Percentiles rank a stretch among this genome's conserved stretches.
Conservation (phyloP, 2,329 filamentous ascomycete genomes). For the Rhynchosporium graminicola region DNA sequence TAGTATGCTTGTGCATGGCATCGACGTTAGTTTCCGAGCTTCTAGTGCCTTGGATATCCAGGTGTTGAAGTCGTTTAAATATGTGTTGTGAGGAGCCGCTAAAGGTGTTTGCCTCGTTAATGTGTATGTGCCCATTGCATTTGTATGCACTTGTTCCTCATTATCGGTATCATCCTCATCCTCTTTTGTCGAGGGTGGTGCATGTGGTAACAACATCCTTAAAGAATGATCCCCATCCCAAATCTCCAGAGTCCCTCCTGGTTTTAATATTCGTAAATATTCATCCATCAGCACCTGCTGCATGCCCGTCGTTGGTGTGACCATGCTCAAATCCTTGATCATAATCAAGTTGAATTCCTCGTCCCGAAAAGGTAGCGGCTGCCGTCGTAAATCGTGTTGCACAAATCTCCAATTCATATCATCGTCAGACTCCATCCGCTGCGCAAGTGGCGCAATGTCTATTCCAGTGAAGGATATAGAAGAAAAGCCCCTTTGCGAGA, state of each 20-base stretch:
- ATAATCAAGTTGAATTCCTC: constrained; percentile 86
- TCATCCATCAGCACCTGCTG: constrained; percentile 65
- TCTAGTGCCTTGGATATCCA: constrained; percentile 81
- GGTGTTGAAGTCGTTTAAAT: constrained; percentile 77
- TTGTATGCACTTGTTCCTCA: constrained; percentile 63
- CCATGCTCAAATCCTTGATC: constrained; percentile 78
- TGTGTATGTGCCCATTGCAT: constrained; percentile 75
- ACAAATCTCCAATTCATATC: constrained; percentile 88
- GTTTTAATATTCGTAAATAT: constrained; percentile 72
- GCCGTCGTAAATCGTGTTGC: constrained; percentile 77
- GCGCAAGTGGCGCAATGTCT: constrained; percentile 74
- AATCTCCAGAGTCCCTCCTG: constrained; percentile 78
- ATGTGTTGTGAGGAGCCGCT: constrained; percentile 77
- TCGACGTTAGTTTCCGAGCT: constrained; percentile 64
- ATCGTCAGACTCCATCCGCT: constrained; percentile 60
- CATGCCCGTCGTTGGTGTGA: constrained; percentile 56
- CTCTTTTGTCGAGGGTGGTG: constrained; percentile 49
- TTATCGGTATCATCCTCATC: constrained; percentile 48
- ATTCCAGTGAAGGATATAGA: constrained; percentile 79
- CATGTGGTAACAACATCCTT: constrained; percentile 78
- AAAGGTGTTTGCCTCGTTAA: constrained; percentile 83
- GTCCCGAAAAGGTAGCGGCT: constrained; percentile 76
- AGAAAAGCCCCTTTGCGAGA: constrained; percentile 65
- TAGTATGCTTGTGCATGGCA: constrained; percentile 77
- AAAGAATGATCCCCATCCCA: constrained; percentile 89